Evolutionary conservation across 2,329 filamentous ascomycete species (phyloP).

Genomic region (Talaromyces verruculosus): DNA sequence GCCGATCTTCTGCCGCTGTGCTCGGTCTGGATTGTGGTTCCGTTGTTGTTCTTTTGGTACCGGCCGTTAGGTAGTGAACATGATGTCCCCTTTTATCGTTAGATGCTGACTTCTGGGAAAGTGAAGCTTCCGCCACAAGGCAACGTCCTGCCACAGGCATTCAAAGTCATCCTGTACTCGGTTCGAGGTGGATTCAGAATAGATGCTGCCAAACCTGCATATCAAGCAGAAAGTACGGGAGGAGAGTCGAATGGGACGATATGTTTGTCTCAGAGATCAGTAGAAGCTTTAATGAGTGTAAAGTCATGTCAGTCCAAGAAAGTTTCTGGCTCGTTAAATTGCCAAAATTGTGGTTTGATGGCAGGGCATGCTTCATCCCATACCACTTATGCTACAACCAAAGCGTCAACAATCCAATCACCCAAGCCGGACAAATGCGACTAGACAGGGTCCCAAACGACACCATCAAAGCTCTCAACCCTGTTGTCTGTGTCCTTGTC

Average conservation of each 20-base stretch:
- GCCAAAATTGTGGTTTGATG: no score
- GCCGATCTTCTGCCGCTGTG: conserved; percentile 26
- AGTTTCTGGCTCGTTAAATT: not conserved
- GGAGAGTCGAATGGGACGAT: conserved; percentile 22
- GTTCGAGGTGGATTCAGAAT: conserved; percentile 19
- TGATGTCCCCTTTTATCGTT: no score
- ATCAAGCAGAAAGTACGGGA: not conserved
- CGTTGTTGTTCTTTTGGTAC: conserved; percentile 19
- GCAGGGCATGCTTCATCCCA: conserved; percentile 8
- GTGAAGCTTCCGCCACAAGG: conserved; percentile 20
- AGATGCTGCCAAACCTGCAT: conserved; percentile 20
- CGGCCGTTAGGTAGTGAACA: conserved; percentile 8
- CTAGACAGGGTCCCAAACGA: conserved; percentile 59
- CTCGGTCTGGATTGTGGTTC: conserved; percentile 22
- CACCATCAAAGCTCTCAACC: conserved; percentile 60
- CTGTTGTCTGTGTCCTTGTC: conserved; percentile 60
- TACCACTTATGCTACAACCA: conserved; percentile 25
- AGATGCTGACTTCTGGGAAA: not conserved
- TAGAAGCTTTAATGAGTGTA: conserved; percentile 20
- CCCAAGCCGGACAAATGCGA: conserved; percentile 55
- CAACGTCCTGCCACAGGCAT: conserved; percentile 19
- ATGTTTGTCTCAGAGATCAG: conserved; percentile 23
- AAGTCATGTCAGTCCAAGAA: conserved; percentile 4
- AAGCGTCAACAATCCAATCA: conserved; percentile 29
- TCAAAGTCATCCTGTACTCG: conserved; percentile 17